Evolutionary conservation across 1,284 basidiomycete species (phyloP).

Genomic region (Heterobasidion parviporum): DNA sequence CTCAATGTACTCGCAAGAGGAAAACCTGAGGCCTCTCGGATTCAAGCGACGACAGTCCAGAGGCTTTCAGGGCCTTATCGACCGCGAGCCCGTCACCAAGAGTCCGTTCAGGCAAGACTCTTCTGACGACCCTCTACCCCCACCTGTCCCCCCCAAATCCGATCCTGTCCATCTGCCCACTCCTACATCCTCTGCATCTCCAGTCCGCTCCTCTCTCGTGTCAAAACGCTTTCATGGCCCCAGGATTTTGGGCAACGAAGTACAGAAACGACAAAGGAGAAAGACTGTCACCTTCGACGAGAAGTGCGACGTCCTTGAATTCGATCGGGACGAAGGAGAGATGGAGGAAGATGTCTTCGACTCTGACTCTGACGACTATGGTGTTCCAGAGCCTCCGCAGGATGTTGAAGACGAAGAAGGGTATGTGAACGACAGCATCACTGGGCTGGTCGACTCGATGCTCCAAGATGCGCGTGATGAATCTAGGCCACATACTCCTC

Average conservation of each 20-base stretch:
- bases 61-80: slow-evolving; percentile 64
- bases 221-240: slow-evolving; percentile 81
- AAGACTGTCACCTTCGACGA: slow-evolving; percentile 87
- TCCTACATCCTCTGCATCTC: slow-evolving; percentile 32
- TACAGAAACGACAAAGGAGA: slow-evolving; percentile 39
- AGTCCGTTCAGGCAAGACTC: slow-evolving; percentile 61
- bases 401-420: slow-evolving; percentile 22
- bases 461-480: slow-evolving; percentile 25
- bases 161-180: slow-evolving; percentile 11
- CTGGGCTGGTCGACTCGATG: slow-evolving; percentile 56
- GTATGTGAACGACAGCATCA: slow-evolving; percentile 44
- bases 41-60: slow-evolving; percentile 70
- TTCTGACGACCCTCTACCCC: slow-evolving; percentile 17
- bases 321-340: slow-evolving; percentile 50
- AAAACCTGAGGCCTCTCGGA: slow-evolving; percentile 65
- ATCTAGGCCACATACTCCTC: slow-evolving; percentile 17
- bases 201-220: slow-evolving; percentile 67
- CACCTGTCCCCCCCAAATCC: slow-evolving; percentile 19
- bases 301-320: slow-evolving; percentile 83
- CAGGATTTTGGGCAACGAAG: slow-evolving; percentile 46
- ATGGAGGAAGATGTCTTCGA: slow-evolving; percentile 27
- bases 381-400: slow-evolving; percentile 21
- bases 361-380: slow-evolving; percentile 34
- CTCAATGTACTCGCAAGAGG: slow-evolving; percentile 60
- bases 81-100: slow-evolving; percentile 73